phyloP scores from a whole-genome alignment of 1,284 basidiomycete species.

The Sphaerobolus stellatus region DNA sequence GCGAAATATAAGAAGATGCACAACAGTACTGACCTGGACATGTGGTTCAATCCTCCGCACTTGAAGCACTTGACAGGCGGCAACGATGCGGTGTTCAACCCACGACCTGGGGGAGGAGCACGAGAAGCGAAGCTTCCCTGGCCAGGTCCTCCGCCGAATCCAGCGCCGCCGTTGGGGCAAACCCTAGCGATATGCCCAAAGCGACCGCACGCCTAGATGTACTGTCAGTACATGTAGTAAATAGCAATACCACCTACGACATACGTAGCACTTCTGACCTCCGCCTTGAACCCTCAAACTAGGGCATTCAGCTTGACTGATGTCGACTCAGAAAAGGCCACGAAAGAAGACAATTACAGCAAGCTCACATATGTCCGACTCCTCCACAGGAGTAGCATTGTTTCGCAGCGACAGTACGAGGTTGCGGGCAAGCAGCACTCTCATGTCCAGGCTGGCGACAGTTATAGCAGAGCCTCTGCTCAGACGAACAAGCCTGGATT shows the following conservation, averaged over 20 bases:
- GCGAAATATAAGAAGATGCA: not conserved
- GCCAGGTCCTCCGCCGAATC: constrained; percentile 33
- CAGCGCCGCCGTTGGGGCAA: constrained; percentile 57
- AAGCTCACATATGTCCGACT: constrained; percentile 57
- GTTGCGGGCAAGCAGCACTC: constrained; percentile 82
- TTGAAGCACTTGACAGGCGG: constrained; percentile 81
- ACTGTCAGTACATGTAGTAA: not conserved
- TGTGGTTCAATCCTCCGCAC: constrained; percentile 80
- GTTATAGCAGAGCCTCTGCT: constrained; percentile 88
- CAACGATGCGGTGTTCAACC: constrained; percentile 70
- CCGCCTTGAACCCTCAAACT: constrained; percentile 67
- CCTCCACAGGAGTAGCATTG: constrained; percentile 81
- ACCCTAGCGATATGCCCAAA: constrained; percentile 76
- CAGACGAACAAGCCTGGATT: constrained; percentile 60
- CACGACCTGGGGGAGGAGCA: constrained; percentile 68
- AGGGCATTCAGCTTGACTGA: constrained; percentile 74
- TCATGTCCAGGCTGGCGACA: constrained; percentile 90
- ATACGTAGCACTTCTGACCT: constrained; percentile 82
- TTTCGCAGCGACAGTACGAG: constrained; percentile 72
- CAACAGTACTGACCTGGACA: constrained; percentile 56
- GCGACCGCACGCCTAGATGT: constrained; percentile 68
- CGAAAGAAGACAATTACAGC: not conserved
- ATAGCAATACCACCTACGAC: constrained; percentile 27
- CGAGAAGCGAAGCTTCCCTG: constrained; percentile 53
- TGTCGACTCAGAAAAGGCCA: constrained; percentile 12